Evolutionary conservation across 192 early-diverging fungal species (phyloP), one percentile per base, ranked within the genome.

Genomic region (Dispira parvispora): DNA sequence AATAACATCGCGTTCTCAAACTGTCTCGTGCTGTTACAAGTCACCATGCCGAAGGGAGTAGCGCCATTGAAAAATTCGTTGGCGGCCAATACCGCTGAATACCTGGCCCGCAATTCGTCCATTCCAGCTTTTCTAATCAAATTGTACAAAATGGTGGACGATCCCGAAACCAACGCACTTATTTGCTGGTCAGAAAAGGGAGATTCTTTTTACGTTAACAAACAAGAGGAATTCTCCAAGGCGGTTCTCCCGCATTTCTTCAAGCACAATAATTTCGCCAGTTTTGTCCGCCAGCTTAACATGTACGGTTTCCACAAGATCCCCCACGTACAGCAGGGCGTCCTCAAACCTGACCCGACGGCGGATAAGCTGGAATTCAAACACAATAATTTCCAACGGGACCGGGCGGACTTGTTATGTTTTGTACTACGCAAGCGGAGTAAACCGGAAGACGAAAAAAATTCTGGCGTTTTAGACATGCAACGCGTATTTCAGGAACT

Each of bases 251-350:
- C 92, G 23, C 77, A 75, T 18, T 88, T 86, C 65, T 94, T 92
- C 69, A 94, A 94, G 71, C 92, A 94, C 78, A 86, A 83, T 72
- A 94, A 92, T 45, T 92, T 92, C 69, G 78, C 88, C 21, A 85
- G 81, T 28, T 94, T 93, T 81, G 91, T 93, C 0, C 83, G 91
- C 26, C 92, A 94, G 67, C 76, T 94, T 12, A 94, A 94, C 68
- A 85, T 93, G 87, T 94, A 99, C 67, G 96, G 90, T 14, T 99
- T 99, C 65, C 92, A 93, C 73, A 98, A 98, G 62, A 82, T 96
- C 14, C 92, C 91, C n/a, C 89, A 95, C 68, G 67, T 94, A 14
- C 87, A 91, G 62, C 88, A 92, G 54, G 95, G 95, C 32, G 88
- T 90, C 2, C 75, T 96, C 42, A 77, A 83, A 6, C 71, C 87